Evolutionary conservation across 202 grass and related monocot species (phyloP), one percentile per base, ranked within the genome.

Genomic region (Carex arenaria): DNA sequence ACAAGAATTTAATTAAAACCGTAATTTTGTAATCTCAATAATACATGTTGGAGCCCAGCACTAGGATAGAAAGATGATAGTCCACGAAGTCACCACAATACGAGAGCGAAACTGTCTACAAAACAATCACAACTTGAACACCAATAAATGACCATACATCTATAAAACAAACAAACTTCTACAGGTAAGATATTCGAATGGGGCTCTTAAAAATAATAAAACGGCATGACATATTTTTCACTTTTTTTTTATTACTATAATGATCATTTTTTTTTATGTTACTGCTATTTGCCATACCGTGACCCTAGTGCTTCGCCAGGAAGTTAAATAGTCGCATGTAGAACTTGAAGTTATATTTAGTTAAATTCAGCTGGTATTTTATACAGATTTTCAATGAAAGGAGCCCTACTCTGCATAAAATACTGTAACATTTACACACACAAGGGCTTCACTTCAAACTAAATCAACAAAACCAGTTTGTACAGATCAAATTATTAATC

Each of bases 391-490:
- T 10, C 52, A 60, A 38, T 78, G 15, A 32, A 9, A 77, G 60
- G n/a, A 62, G 26, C 2, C n/a, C 28, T 77, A 3, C 28, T 57
- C 15, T 7, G 15, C 73, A 78, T 78, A 14, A 78, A 78, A 4
- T n/a, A 59, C n/a, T 0, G 12, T 31, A 30, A 60, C 52, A 78
- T 38, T 2, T 77, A 38, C 28, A 78, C 52, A 34, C 47, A 54
- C 30, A n/a, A 38, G 54, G 17, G 51, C 52, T 78, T 59, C 73
- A 78, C 32, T 7, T 78, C 30, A 65, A 51, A 81, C 34, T 51
- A 65, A 65, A 68, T 67, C 63, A 69, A 82, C 80, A 82, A 69
- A 82, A 82, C 8, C 23, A 66, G 80, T 56, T 82, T 81, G 57
- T 28, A 82, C 63, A 19, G 2, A 22, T 18, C 60, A 80, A 14